A percentile compares a stretch with the other conserved stretches of the same genome.
Conservation (phyloP, 768 basidiomycete species). For the Mycena olivaceomarginata region DNA sequence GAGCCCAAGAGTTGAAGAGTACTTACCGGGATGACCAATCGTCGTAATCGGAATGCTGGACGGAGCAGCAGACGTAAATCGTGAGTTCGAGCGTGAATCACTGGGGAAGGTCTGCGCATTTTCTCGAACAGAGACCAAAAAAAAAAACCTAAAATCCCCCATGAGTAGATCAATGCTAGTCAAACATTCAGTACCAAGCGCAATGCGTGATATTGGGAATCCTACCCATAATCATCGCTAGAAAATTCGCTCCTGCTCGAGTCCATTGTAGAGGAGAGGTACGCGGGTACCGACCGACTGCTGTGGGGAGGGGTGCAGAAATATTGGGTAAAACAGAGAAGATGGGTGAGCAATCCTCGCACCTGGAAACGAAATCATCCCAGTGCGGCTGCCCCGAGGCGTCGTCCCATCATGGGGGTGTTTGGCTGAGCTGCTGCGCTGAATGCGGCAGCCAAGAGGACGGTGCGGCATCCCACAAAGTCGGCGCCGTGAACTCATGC, state of each 20-base stretch:
- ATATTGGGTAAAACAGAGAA: neutral
- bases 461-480: slow-evolving; percentile 1
- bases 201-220: neutral
- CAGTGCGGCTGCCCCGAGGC: neutral
- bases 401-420: neutral
- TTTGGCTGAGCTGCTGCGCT: neutral
- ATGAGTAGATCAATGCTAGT: slow-evolving; percentile 4
- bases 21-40: slow-evolving; percentile 1
- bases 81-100: neutral
- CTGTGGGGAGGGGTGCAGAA: neutral
- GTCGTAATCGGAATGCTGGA: neutral
- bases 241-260: neutral
- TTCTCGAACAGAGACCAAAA: neutral
- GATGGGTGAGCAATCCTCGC: too few species aligned
- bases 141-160: slow-evolving; percentile 3
- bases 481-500: neutral
- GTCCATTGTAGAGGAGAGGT: too few species aligned
- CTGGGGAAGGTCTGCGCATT: slow-evolving; percentile 4
- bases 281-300: neutral
- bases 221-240: neutral
- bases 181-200: neutral
- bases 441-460: neutral
- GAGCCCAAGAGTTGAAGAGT: neutral
- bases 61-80: slow-evolving; percentile 4
- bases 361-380: neutral